Evolutionary conservation across 768 basidiomycete species (phyloP), one percentile per base, ranked within the genome.

Genomic region (Pulveroboletus frians): DNA sequence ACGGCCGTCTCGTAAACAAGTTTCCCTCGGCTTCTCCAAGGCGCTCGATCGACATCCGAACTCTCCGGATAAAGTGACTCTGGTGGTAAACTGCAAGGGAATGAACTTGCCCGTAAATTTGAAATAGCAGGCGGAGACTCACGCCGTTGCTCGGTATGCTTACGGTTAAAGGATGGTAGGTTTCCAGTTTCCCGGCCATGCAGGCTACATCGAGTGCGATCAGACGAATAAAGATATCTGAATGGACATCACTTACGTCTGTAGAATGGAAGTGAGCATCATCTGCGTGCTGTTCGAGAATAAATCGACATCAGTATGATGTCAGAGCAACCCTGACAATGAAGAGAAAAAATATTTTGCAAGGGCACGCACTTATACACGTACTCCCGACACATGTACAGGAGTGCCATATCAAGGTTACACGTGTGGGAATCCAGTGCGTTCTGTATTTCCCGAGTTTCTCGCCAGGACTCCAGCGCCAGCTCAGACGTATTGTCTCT

Each of bases 111-210:
- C 41, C 23, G 52, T 15, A 30, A 30, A 26, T 20, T 40, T 29
- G 36, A 50, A 35, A 10, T 26, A 18, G 34, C 29, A 14, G 32
- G 14, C 7, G 5, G 10, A 46, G 23, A 81, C 86, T 64, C 67
- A 90, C 88, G 71, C 88, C 88, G 90, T 58, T 89, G 84, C 55
- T 85, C 80, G 0, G 83, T 81, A 50, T 88, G 84, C 57, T 80
- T 79, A 6, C 80, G 79, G 50, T 79, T 85, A 71, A 86, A 84
- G 30, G 80, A 71, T 20, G 80, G 81, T 20, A 72, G 62, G 36
- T 65, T 61, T 23, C 72, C 71, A 39, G 65, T 70, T 42, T 76
- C 75, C 37, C 77, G 68, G 21, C 78, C 77, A 56, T 81, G 79
- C 53, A 84, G 61, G 46, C 79, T 77, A 47, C 18, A 47, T 18